A percentile compares a stretch with the other conserved stretches of the same genome.
These are phyloP conservation scores for Pyrrhoderma noxium DNA, from an alignment of 1,284 basidiomycete species.

Conservation along the genomic window DNA sequence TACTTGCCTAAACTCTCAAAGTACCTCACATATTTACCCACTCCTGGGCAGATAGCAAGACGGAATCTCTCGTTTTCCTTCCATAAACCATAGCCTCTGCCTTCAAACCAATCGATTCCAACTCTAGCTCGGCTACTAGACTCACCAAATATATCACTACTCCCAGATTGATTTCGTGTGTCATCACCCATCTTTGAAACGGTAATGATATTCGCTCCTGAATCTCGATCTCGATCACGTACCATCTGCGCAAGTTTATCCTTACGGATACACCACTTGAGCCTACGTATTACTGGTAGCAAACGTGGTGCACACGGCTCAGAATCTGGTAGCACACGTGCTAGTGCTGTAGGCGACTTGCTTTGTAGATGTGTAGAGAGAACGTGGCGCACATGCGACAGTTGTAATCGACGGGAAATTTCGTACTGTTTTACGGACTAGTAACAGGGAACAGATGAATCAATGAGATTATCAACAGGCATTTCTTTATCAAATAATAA, in stretches of 20 bases:
- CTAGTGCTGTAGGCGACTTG: conserved; percentile 25
- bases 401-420: conserved; percentile 40
- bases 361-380: conserved; percentile 42
- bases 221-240: conserved; percentile 22
- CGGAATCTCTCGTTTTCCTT: conserved; percentile 52
- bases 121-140: conserved; percentile 23
- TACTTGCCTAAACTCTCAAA: conserved; percentile 37
- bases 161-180: too few relatives aligned
- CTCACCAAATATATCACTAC: conserved; percentile 13
- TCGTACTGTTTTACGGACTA: conserved; percentile 58
- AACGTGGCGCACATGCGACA: conserved; percentile 40
- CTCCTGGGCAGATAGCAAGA: conserved; percentile 57
- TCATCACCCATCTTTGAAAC: background rate
- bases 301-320: conserved; percentile 48
- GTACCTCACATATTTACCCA: conserved; percentile 48
- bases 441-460: conserved; percentile 5
- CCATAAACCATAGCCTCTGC: conserved; percentile 35
- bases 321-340: conserved; percentile 45
- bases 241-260: conserved; percentile 43
- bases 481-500: conserved; percentile 1
- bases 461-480: conserved; percentile 11
- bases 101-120: conserved; percentile 44
- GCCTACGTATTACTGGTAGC: conserved; percentile 46
- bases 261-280: conserved; percentile 51
- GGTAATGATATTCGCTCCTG: background rate